Conservation (phyloP, 768 basidiomycete genomes). For the Pleurotus djamor region DNA sequence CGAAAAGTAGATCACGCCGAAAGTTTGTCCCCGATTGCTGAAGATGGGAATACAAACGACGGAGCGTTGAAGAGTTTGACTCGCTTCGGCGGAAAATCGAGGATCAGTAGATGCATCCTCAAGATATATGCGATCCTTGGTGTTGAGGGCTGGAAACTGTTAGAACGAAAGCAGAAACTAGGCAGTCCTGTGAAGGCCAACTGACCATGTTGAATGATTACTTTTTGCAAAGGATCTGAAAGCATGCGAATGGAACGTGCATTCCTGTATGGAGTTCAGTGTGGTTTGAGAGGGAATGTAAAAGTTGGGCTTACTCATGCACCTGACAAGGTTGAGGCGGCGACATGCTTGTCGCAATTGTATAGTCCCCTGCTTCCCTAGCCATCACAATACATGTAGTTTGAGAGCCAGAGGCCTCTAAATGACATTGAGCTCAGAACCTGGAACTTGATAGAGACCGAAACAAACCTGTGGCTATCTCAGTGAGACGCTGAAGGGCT, state of each 20-base stretch:
- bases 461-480: conserved; percentile 60
- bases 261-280: conserved; percentile 36
- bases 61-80: conserved; percentile 56
- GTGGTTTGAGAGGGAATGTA: not conserved
- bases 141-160: conserved; percentile 50
- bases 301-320: conserved; percentile 50
- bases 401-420: conserved; percentile 67
- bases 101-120: conserved; percentile 65
- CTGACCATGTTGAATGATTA: conserved; percentile 66
- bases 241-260: conserved; percentile 59
- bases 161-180: not conserved
- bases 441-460: not conserved
- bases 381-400: conserved; percentile 68
- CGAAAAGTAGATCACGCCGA: conserved; percentile 67
- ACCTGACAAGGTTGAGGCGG: conserved; percentile 62
- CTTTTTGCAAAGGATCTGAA: conserved; percentile 59
- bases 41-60: conserved; percentile 72
- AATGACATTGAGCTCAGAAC: conserved; percentile 1
- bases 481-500: conserved; percentile 69
- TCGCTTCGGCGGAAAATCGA: conserved; percentile 67
- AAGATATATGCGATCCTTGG: conserved; percentile 58
- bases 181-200: conserved; percentile 1
- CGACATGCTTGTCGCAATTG: conserved; percentile 63
- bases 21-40: conserved; percentile 74
- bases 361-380: conserved; percentile 69